phyloP scores from a whole-genome alignment of 805 yeast species.

The Metschnikowia matae region DNA sequence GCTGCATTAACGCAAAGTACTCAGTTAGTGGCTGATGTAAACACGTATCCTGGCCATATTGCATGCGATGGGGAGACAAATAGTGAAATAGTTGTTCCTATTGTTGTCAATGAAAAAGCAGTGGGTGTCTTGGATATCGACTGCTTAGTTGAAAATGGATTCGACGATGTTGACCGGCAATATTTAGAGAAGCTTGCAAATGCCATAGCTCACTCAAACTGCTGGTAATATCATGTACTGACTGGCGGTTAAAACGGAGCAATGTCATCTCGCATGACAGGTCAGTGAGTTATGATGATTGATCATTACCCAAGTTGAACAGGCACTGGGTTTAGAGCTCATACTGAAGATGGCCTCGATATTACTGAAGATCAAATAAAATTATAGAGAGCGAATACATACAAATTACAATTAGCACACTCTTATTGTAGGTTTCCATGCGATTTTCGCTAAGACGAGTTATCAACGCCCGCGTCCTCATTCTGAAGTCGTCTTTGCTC shows the following conservation, averaged over 20 bases:
- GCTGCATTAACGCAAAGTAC: slow-evolving; percentile 61
- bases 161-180: slow-evolving; percentile 57
- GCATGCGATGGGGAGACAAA: slow-evolving; percentile 96
- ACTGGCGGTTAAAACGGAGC: background rate
- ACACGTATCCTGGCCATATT: slow-evolving; percentile 83
- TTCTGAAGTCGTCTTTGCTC: slow-evolving; percentile 38
- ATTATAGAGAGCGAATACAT: background rate
- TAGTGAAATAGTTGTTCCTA: slow-evolving; percentile 91
- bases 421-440: background rate
- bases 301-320: background rate
- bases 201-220: slow-evolving; percentile 6
- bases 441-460: background rate
- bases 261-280: background rate
- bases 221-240: slow-evolving; percentile 1
- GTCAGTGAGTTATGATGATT: too few species aligned
- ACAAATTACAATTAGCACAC: background rate
- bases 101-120: slow-evolving; percentile 39
- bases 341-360: background rate
- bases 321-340: background rate
- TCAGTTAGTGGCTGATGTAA: slow-evolving; percentile 76
- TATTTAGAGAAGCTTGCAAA: slow-evolving; percentile 58
- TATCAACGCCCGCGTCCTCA: background rate
- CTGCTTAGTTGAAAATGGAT: slow-evolving; percentile 61
- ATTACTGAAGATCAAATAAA: background rate
- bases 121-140: slow-evolving; percentile 87